Percentiles rank a stretch among this genome's conserved stretches.
Conservation (phyloP, 148 eudicot species). For the Silene latifolia region DNA sequence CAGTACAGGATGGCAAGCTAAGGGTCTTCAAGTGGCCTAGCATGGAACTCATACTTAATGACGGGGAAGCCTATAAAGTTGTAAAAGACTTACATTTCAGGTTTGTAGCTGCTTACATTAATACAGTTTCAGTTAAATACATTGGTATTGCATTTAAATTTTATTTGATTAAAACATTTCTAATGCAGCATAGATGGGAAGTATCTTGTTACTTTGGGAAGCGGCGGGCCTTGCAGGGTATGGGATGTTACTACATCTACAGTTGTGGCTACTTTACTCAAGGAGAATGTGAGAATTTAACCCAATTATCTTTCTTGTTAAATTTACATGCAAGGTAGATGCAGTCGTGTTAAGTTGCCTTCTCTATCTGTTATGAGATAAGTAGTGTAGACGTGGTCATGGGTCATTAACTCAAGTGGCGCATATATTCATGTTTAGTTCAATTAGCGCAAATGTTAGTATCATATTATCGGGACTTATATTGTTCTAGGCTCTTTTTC, state of each 20-base stretch:
- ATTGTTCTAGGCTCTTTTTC: neutral
- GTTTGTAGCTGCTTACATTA: slow-evolving; percentile 27
- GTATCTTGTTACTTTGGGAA: slow-evolving; percentile 76
- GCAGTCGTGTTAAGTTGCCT: neutral
- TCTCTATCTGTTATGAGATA: neutral
- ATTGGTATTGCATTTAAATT: neutral
- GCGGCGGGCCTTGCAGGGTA: slow-evolving; percentile 80
- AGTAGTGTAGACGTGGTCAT: neutral
- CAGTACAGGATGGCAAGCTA: slow-evolving; percentile 97
- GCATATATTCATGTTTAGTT: neutral
- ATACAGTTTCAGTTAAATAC: neutral
- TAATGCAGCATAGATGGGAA: slow-evolving; percentile 81
- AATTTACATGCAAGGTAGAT: neutral
- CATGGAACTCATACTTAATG: slow-evolving; percentile 61
- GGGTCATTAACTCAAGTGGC: neutral
- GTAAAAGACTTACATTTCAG: slow-evolving; percentile 92
- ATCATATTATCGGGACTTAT: neutral
- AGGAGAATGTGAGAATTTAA: slow-evolving; percentile 57
- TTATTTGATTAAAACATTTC: slow-evolving; percentile 1
- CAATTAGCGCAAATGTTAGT: neutral
- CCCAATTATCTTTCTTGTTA: neutral
- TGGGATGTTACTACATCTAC: slow-evolving; percentile 71
- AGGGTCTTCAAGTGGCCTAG: slow-evolving; percentile 94
- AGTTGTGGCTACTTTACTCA: slow-evolving; percentile 51
- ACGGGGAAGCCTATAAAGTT: slow-evolving; percentile 53